phyloP scores from a whole-genome alignment of 2,329 filamentous ascomycete genomes.

The Arthrocladium fulminans region DNA sequence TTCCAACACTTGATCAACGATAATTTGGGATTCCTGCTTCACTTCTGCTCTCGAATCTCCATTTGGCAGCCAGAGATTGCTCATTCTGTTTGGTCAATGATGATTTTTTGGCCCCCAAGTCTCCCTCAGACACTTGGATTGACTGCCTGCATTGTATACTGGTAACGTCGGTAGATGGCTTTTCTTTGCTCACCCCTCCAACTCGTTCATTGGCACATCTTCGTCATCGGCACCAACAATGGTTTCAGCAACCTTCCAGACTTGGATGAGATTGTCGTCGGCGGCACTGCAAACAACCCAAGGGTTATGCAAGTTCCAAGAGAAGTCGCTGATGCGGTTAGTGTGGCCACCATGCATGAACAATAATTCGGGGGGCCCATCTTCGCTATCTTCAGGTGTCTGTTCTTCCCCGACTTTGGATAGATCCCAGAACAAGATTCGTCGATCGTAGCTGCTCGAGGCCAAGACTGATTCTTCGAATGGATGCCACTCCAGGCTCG shows the following conservation, averaged over 20 bases:
- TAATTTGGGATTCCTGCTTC: too few species aligned
- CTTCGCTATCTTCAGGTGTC: slow-evolving; percentile 85
- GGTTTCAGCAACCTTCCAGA: slow-evolving; percentile 79
- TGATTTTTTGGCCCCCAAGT: too few species aligned
- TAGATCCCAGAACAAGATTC: slow-evolving; percentile 94
- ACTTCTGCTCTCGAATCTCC: too few species aligned
- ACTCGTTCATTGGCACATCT: slow-evolving; percentile 66
- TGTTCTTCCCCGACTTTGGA: slow-evolving; percentile 89
- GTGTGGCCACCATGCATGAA: slow-evolving; percentile 99
- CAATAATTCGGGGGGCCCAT: slow-evolving; percentile 88
- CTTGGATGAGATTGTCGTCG: slow-evolving; percentile 92
- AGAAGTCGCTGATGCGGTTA: slow-evolving; percentile 92
- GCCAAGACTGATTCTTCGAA: slow-evolving; percentile 80
- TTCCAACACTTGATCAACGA: too few species aligned
- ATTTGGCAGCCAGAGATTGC: too few species aligned
- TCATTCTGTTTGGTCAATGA: too few species aligned
- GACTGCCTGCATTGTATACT: too few species aligned
- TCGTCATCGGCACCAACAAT: slow-evolving; percentile 64
- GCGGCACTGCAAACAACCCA: slow-evolving; percentile 95
- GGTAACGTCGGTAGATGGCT: too few species aligned
- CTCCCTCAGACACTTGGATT: too few species aligned
- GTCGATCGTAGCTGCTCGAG: slow-evolving; percentile 83
- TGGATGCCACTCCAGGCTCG: slow-evolving; percentile 90
- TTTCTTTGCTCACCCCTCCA: slow-evolving; percentile 42
- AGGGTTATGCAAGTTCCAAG: slow-evolving; percentile 93